A percentile compares a stretch with the other conserved stretches of the same genome.
phyloP scores from a whole-genome alignment of 371 early-diverging fungal genomes.

The Apophysomyces variabilis region DNA sequence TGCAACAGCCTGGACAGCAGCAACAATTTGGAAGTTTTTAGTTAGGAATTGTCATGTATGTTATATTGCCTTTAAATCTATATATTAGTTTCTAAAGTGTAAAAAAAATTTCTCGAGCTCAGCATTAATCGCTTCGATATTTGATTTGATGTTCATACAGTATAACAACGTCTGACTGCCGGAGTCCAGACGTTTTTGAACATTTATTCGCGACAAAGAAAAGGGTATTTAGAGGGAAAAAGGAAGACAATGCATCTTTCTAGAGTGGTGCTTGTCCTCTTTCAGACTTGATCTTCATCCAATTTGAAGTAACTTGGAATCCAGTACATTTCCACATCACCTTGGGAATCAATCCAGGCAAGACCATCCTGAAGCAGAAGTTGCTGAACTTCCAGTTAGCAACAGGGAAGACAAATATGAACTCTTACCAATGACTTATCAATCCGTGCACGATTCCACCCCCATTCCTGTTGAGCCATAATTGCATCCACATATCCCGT shows the following conservation, averaged over 20 bases:
- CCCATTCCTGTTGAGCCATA: conserved; percentile 53
- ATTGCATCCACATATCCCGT: conserved; percentile 66
- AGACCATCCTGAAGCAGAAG: conserved; percentile 79
- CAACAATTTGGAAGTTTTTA: conserved; percentile 4
- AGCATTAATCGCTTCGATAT: too few species aligned
- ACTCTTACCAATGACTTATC: conserved; percentile 45
- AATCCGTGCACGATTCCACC: conserved; percentile 69
- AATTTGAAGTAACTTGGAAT: conserved; percentile 76
- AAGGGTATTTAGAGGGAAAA: neutral
- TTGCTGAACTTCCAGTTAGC: conserved; percentile 46
- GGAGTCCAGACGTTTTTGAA: neutral
- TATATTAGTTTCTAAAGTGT: conserved; percentile 2
- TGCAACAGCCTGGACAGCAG: conserved; percentile 10
- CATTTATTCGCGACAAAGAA: neutral
- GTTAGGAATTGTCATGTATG: neutral
- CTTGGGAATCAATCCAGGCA: conserved; percentile 83
- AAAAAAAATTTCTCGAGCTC: neutral
- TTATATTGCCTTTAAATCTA: conserved; percentile 5
- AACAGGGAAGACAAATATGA: conserved; percentile 8
- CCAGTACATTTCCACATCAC: conserved; percentile 71
- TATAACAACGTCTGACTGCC: neutral
- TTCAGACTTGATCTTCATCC: conserved; percentile 13
- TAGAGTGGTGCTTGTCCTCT: neutral
- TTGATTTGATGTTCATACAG: neutral
- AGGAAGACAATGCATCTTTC: neutral